phyloP scores from a whole-genome alignment of 805 yeast species.

The Candida germanica region DNA sequence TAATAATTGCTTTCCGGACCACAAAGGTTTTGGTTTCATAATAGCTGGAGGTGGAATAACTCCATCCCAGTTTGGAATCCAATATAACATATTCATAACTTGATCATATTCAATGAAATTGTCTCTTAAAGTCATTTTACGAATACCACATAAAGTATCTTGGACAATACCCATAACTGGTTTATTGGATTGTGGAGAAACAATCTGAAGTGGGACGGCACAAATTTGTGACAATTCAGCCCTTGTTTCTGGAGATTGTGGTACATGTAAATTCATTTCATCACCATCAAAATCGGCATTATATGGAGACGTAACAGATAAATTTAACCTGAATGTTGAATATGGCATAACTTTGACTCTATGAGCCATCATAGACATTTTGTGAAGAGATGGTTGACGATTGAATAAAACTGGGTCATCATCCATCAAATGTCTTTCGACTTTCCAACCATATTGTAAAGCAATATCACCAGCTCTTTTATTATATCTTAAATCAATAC shows the following conservation, averaged over 20 bases:
- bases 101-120: constrained; percentile 85
- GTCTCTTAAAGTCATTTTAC: constrained; percentile 93
- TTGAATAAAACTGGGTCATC: constrained; percentile 96
- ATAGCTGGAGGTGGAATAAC: constrained; percentile 94
- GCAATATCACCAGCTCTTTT: constrained; percentile 98
- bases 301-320: constrained; percentile 98
- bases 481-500: constrained; percentile 95
- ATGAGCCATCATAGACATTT: constrained; percentile 99
- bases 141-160: constrained; percentile 95
- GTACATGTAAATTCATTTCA: constrained; percentile 99
- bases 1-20: constrained; percentile 96
- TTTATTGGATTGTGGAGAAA: constrained; percentile 96
- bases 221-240: constrained; percentile 94
- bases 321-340: constrained; percentile 92
- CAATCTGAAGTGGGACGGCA: constrained; percentile 97
- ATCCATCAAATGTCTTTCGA: constrained; percentile 97
- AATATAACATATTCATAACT: constrained; percentile 92
- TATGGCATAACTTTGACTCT: constrained; percentile 98
- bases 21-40: constrained; percentile 88
- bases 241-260: constrained; percentile 96
- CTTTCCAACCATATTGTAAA: constrained; percentile 98
- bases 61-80: constrained; percentile 99
- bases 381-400: constrained; percentile 98
- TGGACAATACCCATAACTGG: constrained; percentile 99
- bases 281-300: constrained; percentile 99